A percentile compares a stretch with the other conserved stretches of the same genome.
Evolutionary conservation across 2,329 filamentous ascomycete species (phyloP).

Genomic region (Talaromyces sp.): DNA sequence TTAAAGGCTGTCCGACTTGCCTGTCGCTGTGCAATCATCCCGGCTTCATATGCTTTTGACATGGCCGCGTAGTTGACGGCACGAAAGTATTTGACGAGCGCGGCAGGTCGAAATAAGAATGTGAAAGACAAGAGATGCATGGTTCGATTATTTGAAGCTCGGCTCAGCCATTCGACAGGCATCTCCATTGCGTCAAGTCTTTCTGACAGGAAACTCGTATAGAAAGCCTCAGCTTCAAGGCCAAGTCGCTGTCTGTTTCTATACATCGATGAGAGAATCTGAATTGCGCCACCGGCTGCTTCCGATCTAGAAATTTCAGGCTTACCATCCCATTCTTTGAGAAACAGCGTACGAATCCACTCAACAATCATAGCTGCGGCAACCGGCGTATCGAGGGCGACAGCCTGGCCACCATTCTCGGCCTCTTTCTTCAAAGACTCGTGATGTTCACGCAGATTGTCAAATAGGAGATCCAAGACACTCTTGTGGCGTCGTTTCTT

Average conservation of each 20-base stretch:
- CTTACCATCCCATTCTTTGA: slow-evolving; percentile 77
- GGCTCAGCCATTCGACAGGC: slow-evolving; percentile 68
- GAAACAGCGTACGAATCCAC: slow-evolving; percentile 61
- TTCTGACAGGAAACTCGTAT: slow-evolving; percentile 71
- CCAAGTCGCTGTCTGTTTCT: slow-evolving; percentile 65
- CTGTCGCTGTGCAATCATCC: slow-evolving; percentile 49
- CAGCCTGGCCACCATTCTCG: slow-evolving; percentile 1
- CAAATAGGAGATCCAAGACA: slow-evolving; percentile 36
- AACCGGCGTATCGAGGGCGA: slow-evolving; percentile 22
- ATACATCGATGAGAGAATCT: slow-evolving; percentile 70
- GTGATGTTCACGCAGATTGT: slow-evolving; percentile 33
- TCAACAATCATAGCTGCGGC: slow-evolving; percentile 39
- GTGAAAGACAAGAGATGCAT: slow-evolving; percentile 76
- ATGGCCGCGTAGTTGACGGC: slow-evolving; percentile 84
- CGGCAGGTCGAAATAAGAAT: slow-evolving; percentile 71
- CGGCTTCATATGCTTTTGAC: slow-evolving; percentile 73
- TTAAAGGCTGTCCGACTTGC: slow-evolving; percentile 45
- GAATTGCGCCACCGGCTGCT: slow-evolving; percentile 72
- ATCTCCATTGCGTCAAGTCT: slow-evolving; percentile 71
- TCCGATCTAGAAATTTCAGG: slow-evolving; percentile 67
- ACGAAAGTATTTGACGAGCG: slow-evolving; percentile 78
- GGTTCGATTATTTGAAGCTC: slow-evolving; percentile 58
- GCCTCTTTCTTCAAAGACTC: slow-evolving; percentile 17
- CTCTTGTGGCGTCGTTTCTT: slow-evolving; percentile 29
- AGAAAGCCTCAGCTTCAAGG: slow-evolving; percentile 66